Base-by-base conservation (phyloP, 2,329 filamentous ascomycete species). In the Trichoderma koningii region DNA sequence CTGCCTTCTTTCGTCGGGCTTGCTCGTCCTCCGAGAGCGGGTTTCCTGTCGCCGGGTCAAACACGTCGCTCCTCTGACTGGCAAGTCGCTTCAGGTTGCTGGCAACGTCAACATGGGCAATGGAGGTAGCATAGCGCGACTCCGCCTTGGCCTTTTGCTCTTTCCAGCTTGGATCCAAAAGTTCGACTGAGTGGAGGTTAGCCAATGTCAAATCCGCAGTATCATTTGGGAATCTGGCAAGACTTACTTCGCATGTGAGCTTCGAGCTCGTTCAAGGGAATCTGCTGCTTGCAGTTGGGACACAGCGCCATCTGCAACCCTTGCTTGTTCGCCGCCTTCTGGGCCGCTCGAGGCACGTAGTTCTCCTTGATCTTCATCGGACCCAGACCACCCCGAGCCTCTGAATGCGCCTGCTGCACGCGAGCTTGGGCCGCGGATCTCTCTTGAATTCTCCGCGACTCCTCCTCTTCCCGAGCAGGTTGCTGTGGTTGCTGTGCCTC, bases 31-130 rank as follows among this genome's bases (percentile, higher is more conserved):
- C 87, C 4, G 88, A 84, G 41, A 92, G 77, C 1, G 86, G 82
- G 69, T 89, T 83, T 1, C 90, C 90, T 0, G 88, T 89, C 17
- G 86, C 83, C 1, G 84, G 81, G 70, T 97, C 93, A 70, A 97
- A 97, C 19, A 97, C 85, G 72, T 97, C 94, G 69, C 85, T 89
- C 53, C 94, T 87, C 76, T 96, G 91, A 70, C 91, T 93, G 26
- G 93, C 93, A 59, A 98, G 83, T n/a, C 94, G 89, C 81, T 98
- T 98, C 68, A 98, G 85, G 75, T 98, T 97, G 76, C 92, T 93
- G 59, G 93, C 93, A 52, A 96, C 92, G 71, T 98, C 94, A 41
- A 85, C 87, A 3, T 92, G 94, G 1, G 90, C 91, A 10, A 97
- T 79, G 10, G 93, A 96, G 0, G 91, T 93, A 1, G 91, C 87